Conservation (phyloP, 2,329 filamentous ascomycete genomes). For the Monosporascus cannonballus region DNA sequence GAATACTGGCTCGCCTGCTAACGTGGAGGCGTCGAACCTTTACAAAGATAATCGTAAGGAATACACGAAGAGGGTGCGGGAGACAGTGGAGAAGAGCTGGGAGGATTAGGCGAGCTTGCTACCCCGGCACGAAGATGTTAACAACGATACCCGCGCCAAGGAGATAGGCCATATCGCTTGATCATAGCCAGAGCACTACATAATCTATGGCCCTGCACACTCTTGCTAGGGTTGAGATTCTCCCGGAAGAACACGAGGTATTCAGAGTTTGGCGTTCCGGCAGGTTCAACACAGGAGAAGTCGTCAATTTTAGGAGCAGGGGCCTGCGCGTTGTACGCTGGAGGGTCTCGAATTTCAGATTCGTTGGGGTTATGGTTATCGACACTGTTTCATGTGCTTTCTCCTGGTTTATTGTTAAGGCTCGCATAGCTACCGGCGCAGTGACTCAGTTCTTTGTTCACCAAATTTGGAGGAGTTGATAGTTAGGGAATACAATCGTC, state of each 20-base stretch:
- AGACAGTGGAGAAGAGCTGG: conserved; percentile 99
- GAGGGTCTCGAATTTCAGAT: neutral
- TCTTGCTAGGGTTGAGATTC: neutral
- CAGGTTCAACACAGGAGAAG: neutral
- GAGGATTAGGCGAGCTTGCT: conserved; percentile 58
- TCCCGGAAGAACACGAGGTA: neutral
- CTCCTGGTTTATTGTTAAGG: neutral
- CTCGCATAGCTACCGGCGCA: neutral
- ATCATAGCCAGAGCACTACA: neutral
- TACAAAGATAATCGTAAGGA: conserved; percentile 98
- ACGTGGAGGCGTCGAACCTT: conserved; percentile 94
- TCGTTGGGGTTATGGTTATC: neutral
- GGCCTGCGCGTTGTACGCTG: neutral
- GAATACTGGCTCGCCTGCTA: conserved; percentile 96
- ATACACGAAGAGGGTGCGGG: conserved; percentile 88
- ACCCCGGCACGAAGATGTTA: neutral
- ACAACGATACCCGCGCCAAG: neutral
- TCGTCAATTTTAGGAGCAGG: neutral
- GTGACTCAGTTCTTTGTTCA: neutral
- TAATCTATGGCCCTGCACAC: neutral
- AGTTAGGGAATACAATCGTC: neutral
- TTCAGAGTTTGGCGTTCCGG: neutral
- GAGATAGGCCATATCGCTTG: neutral
- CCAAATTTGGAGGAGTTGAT: neutral
- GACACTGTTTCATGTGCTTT: neutral